Evolutionary conservation across 177 flowering plant genomes (phyloP).

Genomic region (Vitis hybrid): DNA sequence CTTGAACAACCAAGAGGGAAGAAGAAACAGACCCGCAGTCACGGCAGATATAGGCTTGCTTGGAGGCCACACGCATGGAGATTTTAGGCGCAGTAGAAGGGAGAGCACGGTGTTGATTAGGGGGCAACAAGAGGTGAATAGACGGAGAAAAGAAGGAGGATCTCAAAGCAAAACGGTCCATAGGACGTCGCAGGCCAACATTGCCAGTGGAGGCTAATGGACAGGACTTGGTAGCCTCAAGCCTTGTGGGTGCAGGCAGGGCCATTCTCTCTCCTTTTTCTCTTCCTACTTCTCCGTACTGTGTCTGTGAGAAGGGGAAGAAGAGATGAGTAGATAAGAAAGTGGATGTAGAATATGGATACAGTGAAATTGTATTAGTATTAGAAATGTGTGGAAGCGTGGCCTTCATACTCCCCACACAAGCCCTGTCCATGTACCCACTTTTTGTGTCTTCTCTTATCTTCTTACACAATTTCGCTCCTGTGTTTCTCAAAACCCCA

Average conservation of each 20-base stretch:
- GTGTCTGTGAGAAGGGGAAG: neutral
- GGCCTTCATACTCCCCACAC: conserved; percentile 46
- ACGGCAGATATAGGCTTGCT: conserved; percentile 89
- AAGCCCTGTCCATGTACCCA: conserved; percentile 2
- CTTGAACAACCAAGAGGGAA: neutral
- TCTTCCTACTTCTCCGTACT: conserved; percentile 4
- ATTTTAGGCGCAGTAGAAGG: conserved; percentile 44
- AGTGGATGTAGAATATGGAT: neutral
- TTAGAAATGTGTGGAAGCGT: conserved; percentile 31
- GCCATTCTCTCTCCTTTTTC: conserved; percentile 29
- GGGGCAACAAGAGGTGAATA: conserved; percentile 36
- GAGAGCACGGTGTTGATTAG: conserved; percentile 20
- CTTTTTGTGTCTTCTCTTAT: conserved; percentile 2
- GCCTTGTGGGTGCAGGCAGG: conserved; percentile 27
- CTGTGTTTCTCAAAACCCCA: neutral
- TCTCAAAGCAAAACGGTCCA: conserved; percentile 53
- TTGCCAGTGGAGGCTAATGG: conserved; percentile 33
- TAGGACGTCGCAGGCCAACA: conserved; percentile 43
- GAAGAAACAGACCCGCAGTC: conserved; percentile 74
- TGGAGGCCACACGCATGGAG: conserved; percentile 79
- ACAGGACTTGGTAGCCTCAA: conserved; percentile 9
- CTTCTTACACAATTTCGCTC: conserved; percentile 1
- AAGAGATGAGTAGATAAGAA: conserved; percentile 27
- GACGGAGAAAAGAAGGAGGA: conserved; percentile 65
- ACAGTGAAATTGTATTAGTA: neutral